These are phyloP conservation scores for Alisma plantagoaquatica DNA, from an alignment of 106 monocot species.

Conservation along the genomic window DNA sequence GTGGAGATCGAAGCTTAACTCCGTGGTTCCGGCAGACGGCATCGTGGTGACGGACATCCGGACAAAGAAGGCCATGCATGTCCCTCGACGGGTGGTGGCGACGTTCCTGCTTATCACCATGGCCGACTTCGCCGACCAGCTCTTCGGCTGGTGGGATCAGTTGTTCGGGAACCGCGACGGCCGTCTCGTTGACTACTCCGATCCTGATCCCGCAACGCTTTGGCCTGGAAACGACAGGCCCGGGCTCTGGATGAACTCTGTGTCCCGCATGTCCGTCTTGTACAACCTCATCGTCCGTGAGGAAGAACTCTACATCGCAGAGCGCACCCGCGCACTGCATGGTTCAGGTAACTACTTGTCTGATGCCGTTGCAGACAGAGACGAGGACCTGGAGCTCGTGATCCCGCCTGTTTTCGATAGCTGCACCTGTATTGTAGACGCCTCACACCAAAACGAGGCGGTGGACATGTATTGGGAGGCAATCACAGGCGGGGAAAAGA, in stretches of 20 bases:
- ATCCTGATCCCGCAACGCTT: slow-evolving; percentile 34
- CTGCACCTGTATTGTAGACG: slow-evolving; percentile 49
- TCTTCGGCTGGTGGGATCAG: slow-evolving; percentile 50
- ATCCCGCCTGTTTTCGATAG: slow-evolving; percentile 72
- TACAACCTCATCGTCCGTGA: slow-evolving; percentile 55
- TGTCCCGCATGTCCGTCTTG: slow-evolving; percentile 74
- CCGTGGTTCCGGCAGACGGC: slow-evolving; percentile 39
- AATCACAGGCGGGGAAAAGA: slow-evolving; percentile 4
- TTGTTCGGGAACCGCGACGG: slow-evolving; percentile 59
- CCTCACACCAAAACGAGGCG: slow-evolving; percentile 42
- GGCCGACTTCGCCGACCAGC: slow-evolving; percentile 78
- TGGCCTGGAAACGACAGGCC: slow-evolving; percentile 73
- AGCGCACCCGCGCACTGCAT: no score
- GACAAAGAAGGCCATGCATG: slow-evolving; percentile 48
- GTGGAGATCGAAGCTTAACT: slow-evolving; percentile 48
- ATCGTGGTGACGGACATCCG: slow-evolving; percentile 45
- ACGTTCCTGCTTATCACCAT: slow-evolving; percentile 64
- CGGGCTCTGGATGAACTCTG: slow-evolving; percentile 59
- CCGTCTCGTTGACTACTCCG: slow-evolving; percentile 29
- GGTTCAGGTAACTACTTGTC: no score
- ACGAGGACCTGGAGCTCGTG: slow-evolving; percentile 58
- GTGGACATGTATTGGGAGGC: slow-evolving; percentile 81
- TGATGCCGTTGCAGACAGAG: no score
- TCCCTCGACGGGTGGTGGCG: slow-evolving; percentile 56
- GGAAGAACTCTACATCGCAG: slow-evolving; percentile 42